Base-by-base conservation (phyloP, 1,284 basidiomycete species). In the Farysia itapuensis region DNA sequence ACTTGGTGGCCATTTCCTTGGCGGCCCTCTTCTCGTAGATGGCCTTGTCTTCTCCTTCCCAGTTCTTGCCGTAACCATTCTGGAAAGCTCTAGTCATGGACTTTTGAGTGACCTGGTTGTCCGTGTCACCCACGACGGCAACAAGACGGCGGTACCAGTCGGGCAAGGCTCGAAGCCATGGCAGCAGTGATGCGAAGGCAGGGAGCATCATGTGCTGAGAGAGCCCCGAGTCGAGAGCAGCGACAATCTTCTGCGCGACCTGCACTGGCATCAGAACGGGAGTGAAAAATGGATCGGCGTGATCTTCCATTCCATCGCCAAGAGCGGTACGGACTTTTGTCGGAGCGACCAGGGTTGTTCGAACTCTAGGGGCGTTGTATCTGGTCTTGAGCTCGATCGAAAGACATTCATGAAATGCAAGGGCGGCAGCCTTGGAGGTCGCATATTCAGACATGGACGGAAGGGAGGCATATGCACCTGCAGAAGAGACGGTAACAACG, bases 241-340 rank as follows among this genome's bases (percentile, higher is more conserved):
- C 50, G 6, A 65, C 64, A 37, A 76, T 57, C 21, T 59, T 48
- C 8, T 43, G 16, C 5, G 64, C 74, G 2, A 75, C 70, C 35
- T 74, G 63, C 37, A 70, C 33, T 15, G 74, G 64, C 35, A 70
- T 67, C 15, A 76, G 52, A 13, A 63, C 67, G 18, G 72, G 74
- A n/a, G 54, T 64, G 36, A 75, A 47, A 53, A 76, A 76, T 11
- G 58, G 56, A 20, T 67, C 64, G 32, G 60, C 41, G 35, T 68
- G 56, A 45, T 72, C 67, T 31, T 74, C 68, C 64, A 76, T 68
- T 2, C 64, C 70, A 19, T 72, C 58, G 23, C 70, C 72, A 6
- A 76, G 60, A 6, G 70, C 54, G 31, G 74, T 76, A 25, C 60
- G 53, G n/a, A 76, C 74, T 42, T 76, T 76, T 34, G 71, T 73